Base-by-base conservation (phyloP, 352 stramenopile species). In the Elongisporangium senticosum region DNA sequence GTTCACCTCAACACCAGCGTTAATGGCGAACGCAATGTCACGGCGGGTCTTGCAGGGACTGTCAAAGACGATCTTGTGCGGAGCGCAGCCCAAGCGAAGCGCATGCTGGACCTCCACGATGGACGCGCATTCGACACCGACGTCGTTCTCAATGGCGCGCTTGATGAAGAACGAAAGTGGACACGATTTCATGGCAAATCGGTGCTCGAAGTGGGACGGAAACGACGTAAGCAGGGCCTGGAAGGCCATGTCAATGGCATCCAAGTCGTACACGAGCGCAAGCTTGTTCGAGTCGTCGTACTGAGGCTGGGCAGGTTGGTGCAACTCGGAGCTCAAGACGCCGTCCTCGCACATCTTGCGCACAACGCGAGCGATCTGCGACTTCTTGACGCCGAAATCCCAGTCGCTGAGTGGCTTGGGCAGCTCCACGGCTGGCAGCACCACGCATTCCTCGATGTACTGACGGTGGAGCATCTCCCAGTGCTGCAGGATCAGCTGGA, bases 41-140 rank as follows among this genome's bases (percentile, higher is more conserved):
- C 72, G 70, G 13, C 77, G 67, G 2, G 93, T 98, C 63, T 98
- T 98, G 73, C 86, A 96, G 1, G 93, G 93, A 65, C 82, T 96
- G 67, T 98, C 93, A 62, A 96, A 98, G 7, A 98, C 89, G 39
- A 97, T 83, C 21, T 82, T 81, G 56, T 86, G 69, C 24, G 83
- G 80, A 40, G 80, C 52, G 24, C 84, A 95, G 2, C 82, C 80
- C 33, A 92, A 69, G 5, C 74, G 71, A 43, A 95, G 67, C 7
- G 86, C 84, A 51, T 95, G 86, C 59, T 90, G 75, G 13, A 93
- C 86, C 62, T 95, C 86, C 7, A 90, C 63, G 26, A 95, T 77
- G 1, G 86, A 95, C n/a, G 86, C 86, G 47, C 86, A 93, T 64
- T 91, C 86, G 47, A 90, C 65, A 0, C 86, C 86, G 20, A 91